Evolutionary conservation across 768 basidiomycete genomes (phyloP), one percentile per base, ranked within the genome.

Genomic region (Boletus pseudopeckii): DNA sequence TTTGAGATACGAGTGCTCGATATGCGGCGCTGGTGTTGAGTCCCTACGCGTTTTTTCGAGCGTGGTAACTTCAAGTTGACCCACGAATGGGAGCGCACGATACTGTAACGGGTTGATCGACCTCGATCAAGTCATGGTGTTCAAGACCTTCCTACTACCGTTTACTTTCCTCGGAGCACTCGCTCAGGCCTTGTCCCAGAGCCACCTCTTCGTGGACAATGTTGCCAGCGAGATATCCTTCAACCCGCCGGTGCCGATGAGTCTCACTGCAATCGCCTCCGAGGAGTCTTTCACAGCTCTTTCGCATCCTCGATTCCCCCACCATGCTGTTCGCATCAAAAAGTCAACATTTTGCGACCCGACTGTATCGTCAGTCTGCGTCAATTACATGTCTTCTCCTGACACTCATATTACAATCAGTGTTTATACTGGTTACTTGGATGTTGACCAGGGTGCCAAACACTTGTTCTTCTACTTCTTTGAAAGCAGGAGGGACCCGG

Each of bases 401-500:
- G 18, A 40, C 4, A 13, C 36, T 54, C 47, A 50, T n/a, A n/a
- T n/a, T 7, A 18, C 18, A 30, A 38, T 28, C 39, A 76, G 77
- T 45, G 71, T 70, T n/a, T 78, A 77, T 48, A 76, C 78, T 0
- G 77, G 78, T 6, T 79, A 79, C 60, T 62, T 79, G 34, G 78
- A 79, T 46, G 66, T 76, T 7, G 75, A 75, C 48, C 74, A 71
- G 22, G 83, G 83, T 45, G 72, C 77, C 2, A 79, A 77, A 52
- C 78, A 80, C 55, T 52, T 80, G 58, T 78, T 78, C 62, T 84
- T 83, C 67, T 82, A 79, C 64, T 85, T 84, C 71, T 85, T 85
- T 62, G 82, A 83, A 65, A 79, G 77, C 49, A 64, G 83, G 49
- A 69, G 72, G 39, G 63, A 75, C 45, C 79, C 79, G 3, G 72